Evolutionary conservation across 2,329 filamentous ascomycete genomes (phyloP).

Genomic region (Botrytis squamosa): DNA sequence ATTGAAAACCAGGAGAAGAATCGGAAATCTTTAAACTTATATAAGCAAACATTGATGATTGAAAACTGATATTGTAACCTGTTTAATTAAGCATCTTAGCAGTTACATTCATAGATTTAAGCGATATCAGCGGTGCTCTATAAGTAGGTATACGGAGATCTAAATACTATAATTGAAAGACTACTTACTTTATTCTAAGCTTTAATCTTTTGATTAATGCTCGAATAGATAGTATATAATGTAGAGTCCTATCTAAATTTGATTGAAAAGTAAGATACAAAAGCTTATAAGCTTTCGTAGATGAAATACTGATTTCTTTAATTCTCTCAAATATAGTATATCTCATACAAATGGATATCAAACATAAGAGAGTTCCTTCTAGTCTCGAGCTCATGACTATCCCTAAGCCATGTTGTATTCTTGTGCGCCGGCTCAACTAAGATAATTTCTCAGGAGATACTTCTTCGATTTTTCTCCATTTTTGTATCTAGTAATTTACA

Average conservation of each 20-base stretch:
- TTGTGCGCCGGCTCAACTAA: too few relatives aligned
- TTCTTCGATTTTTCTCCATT: background rate
- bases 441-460: background rate
- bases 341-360: background rate
- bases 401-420: accelerated
- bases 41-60: background rate
- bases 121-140: background rate
- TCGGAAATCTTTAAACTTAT: background rate
- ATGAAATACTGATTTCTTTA: background rate
- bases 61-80: background rate
- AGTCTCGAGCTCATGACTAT: background rate
- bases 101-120: background rate
- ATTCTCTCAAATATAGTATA: background rate
- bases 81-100: background rate
- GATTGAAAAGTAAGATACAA: background rate
- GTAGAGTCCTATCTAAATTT: background rate
- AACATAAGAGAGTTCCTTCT: background rate
- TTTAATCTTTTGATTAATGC: background rate
- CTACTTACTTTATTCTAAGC: background rate
- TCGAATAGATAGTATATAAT: background rate
- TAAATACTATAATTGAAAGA: background rate
- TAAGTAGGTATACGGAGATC: background rate
- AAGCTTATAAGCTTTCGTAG: background rate
- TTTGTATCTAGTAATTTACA: background rate
- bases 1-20: background rate